These are phyloP conservation scores for Penicillium verhagenii DNA, from an alignment of 495 filamentous ascomycete genomes.

Conservation along the genomic window DNA sequence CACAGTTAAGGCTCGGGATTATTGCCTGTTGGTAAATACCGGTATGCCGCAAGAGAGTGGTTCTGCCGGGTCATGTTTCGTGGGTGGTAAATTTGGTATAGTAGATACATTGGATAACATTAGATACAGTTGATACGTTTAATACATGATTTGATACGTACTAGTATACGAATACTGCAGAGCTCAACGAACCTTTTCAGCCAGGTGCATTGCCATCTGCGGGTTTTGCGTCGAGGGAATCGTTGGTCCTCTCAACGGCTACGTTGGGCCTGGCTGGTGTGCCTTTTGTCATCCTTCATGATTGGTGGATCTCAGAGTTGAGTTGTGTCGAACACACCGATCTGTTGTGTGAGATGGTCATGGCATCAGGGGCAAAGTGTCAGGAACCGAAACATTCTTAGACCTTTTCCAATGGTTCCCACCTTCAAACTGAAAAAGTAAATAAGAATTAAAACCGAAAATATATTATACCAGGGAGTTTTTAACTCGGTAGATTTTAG, in stretches of 20 bases:
- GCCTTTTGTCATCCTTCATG: not conserved
- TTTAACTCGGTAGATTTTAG: no score
- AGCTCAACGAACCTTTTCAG: conserved; percentile 19
- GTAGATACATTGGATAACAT: no score
- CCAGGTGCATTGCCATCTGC: conserved; percentile 13
- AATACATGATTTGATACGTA: not conserved
- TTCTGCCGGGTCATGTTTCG: not conserved
- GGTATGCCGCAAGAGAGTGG: conserved; percentile 2
- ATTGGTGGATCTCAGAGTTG: conserved; percentile 15
- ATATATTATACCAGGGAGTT: no score
- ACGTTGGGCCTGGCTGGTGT: conserved; percentile 1
- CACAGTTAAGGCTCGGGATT: no score
- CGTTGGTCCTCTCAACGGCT: conserved; percentile 15
- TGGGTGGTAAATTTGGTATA: not conserved
- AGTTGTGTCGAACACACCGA: conserved; percentile 1
- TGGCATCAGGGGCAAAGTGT: conserved; percentile 3
- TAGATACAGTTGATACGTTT: not conserved
- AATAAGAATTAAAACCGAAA: not conserved
- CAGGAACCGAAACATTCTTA: conserved; percentile 12
- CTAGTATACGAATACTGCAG: not conserved
- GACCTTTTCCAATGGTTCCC: not conserved
- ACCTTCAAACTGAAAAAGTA: not conserved
- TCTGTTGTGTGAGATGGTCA: conserved; percentile 10
- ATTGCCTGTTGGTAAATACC: conserved; percentile 1
- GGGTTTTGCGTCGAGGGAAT: conserved; percentile 1